phyloP scores from a whole-genome alignment of 2,329 filamentous ascomycete species.

The Diaporthe amygdali region DNA sequence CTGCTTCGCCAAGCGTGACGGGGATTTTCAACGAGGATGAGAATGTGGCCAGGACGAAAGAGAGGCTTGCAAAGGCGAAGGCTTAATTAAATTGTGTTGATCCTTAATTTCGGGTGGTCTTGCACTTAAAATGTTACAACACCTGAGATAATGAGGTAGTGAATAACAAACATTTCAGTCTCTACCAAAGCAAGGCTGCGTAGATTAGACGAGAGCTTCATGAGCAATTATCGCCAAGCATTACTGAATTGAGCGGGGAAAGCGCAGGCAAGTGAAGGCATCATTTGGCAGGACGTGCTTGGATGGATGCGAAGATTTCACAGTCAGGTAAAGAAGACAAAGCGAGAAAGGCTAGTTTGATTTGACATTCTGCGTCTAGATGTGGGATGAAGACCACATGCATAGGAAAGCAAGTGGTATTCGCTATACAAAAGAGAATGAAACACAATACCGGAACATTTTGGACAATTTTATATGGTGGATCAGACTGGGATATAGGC shows the following conservation, averaged over 20 bases:
- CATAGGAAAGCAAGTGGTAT: background rate
- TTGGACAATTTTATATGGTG: background rate
- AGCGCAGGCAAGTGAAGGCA: too few species aligned
- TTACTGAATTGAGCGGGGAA: too few species aligned
- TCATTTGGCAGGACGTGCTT: too few species aligned
- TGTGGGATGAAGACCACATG: too few species aligned
- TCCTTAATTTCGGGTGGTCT: rapidly evolving
- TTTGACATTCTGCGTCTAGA: background rate
- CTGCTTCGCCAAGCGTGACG: slow-evolving; percentile 69
- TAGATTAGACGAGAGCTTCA: too few species aligned
- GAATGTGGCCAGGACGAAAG: slow-evolving; percentile 47
- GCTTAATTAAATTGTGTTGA: background rate
- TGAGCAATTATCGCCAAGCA: background rate
- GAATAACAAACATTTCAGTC: background rate
- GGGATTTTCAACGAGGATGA: slow-evolving; percentile 63
- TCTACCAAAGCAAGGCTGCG: too few species aligned
- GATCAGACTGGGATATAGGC: background rate
- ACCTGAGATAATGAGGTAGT: background rate
- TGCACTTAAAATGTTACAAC: rapidly evolving
- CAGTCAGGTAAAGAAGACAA: too few species aligned
- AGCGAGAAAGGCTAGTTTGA: background rate
- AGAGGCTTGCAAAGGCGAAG: slow-evolving; percentile 38
- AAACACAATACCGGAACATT: background rate
- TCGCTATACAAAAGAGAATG: background rate
- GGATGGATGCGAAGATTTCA: too few species aligned